A percentile compares a stretch with the other conserved stretches of the same genome.
Evolutionary conservation across 306 rosid genomes (phyloP).

Genomic region (Oxytropis ochrocephala): DNA sequence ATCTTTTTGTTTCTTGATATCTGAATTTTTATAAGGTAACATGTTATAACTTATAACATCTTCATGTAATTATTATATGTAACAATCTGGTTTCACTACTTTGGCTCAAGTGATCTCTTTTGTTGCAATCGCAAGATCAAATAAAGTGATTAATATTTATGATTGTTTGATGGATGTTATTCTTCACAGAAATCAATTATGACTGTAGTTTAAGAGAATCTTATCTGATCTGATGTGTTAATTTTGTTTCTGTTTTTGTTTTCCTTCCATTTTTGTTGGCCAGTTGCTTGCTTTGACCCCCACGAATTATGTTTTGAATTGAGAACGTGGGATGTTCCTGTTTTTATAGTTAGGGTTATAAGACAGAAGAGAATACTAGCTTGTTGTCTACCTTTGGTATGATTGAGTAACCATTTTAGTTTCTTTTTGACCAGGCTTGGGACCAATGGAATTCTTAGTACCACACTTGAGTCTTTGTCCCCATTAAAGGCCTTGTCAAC

Average conservation of each 20-base stretch:
- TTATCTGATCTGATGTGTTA: slow-evolving; percentile 21
- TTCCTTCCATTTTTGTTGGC: background rate
- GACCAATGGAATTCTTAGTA: slow-evolving; percentile 72
- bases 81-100: background rate
- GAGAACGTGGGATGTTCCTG: slow-evolving; percentile 19
- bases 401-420: slow-evolving; percentile 7
- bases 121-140: background rate
- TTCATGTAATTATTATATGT: background rate
- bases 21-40: background rate
- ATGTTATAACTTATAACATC: background rate
- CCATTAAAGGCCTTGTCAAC: slow-evolving; percentile 55
- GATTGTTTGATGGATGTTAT: background rate
- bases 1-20: background rate
- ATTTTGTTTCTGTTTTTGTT: slow-evolving; percentile 5
- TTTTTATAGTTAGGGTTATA: slow-evolving; percentile 5
- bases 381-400: slow-evolving; percentile 27
- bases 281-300: background rate
- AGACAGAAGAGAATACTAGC: slow-evolving; percentile 12
- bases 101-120: background rate
- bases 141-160: background rate
- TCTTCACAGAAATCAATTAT: slow-evolving; percentile 11
- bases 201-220: slow-evolving; percentile 12
- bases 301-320: slow-evolving; percentile 10
- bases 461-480: slow-evolving; percentile 67
- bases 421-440: slow-evolving; percentile 54